These are phyloP conservation scores for Clavulina sp. DNA, from an alignment of 768 basidiomycete species.

Conservation along the genomic window DNA sequence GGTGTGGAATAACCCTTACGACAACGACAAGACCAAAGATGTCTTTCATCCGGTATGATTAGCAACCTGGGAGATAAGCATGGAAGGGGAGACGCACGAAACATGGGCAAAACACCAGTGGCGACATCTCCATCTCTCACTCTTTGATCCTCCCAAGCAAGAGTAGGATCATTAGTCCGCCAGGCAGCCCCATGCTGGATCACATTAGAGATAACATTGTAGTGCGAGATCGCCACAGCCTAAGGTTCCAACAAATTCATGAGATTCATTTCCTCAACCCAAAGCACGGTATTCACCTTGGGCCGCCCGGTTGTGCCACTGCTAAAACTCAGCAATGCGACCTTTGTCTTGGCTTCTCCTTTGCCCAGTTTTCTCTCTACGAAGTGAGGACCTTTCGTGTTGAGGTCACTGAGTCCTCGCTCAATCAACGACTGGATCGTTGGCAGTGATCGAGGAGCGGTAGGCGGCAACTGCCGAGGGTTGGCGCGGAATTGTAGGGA, in stretches of 20 bases:
- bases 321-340: conserved; percentile 56
- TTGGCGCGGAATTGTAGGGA: not conserved
- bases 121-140: conserved; percentile 45
- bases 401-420: conserved; percentile 24
- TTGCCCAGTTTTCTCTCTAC: conserved; percentile 32
- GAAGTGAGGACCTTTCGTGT: conserved; percentile 20
- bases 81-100: conserved; percentile 3
- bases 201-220: conserved; percentile 41
- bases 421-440: conserved; percentile 26
- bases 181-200: conserved; percentile 40
- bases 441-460: not conserved
- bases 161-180: conserved; percentile 27
- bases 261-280: not conserved
- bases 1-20: conserved; percentile 1
- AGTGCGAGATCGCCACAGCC: conserved; percentile 45
- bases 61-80: not conserved
- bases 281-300: conserved; percentile 6
- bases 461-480: too few species aligned
- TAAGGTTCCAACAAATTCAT: conserved; percentile 15
- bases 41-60: not conserved
- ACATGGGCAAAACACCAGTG: conserved; percentile 22
- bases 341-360: conserved; percentile 49
- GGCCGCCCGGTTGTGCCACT: conserved; percentile 63
- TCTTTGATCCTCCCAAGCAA: conserved; percentile 19
- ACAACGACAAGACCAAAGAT: not conserved